Evolutionary conservation across 352 stramenopile species (phyloP), one percentile per base, ranked within the genome.

Genomic region (Globisporangium barbulae): DNA sequence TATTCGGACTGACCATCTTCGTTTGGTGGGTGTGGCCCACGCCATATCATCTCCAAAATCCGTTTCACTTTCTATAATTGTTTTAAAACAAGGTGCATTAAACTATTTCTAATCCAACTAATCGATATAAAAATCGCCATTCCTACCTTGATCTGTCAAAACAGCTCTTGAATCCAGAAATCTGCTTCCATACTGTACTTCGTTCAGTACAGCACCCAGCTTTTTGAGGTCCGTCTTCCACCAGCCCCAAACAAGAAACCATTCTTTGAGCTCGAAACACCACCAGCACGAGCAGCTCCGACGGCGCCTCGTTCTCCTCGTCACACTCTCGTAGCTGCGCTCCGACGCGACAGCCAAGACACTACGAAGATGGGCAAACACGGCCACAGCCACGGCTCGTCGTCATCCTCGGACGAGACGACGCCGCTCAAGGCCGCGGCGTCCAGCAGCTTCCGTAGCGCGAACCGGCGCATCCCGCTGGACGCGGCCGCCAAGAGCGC

Each of bases 381-480:
- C 39, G 28, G 55, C 4, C 55, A 61, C 47, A 56, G 48, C 21
- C 58, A 64, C 47, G 48, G 47, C 47, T 83, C 81, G 57, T 41
- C 39, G 8, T 42, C 39, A 41, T 78, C 68, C 42, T 79, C 74
- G 49, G 68, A 84, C 48, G 81, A 90, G 72, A 82, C 68, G 17
- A 75, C 73, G 67, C 82, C 82, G 59, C 75, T 91, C 50, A 85
- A 85, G 64, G 67, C 60, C 42, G 53, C 64, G 30, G 49, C 63
- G 15, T 49, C 60, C 12, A 60, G 60, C 60, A 48, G 28, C 37
- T 65, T 65, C 50, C 60, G 60, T 28, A 31, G 37, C 28, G 41
- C 48, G 22, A 65, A 53, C 49, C 76, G 81, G 39, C 83, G 83
- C 62, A 78, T 90, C 54, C 75, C 81, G 47, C 64, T 94, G 17